Base-by-base conservation (phyloP, 495 filamentous ascomycete species). In the Parmelia sp. region DNA sequence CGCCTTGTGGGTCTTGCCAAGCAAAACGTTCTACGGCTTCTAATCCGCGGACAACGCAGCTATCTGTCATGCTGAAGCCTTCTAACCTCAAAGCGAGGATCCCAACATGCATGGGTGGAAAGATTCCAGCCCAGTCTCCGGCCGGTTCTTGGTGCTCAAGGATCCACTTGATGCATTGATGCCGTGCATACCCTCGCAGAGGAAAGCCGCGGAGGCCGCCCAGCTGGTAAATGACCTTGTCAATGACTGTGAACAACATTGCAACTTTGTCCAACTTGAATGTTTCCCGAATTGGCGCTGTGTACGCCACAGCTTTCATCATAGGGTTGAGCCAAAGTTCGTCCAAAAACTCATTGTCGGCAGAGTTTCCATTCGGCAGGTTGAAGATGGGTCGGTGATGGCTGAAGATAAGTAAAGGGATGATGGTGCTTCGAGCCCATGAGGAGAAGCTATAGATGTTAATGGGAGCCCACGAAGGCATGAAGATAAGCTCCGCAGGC, bases 401-500 rank as follows among this genome's bases (percentile, higher is more conserved):
- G 11, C 69, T 61, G 17, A 80, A 60, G 14, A 80, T 36, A 0
- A 76, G 59, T 19, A 81, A 33, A 0, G 79, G 78, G 1, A 76
- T 67, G 35, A 78, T 57, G 2, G 72, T 77, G 19, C 45, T 61
- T 0, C 78, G 74, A 6, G 78, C 74, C 76, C 77, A 79, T 11
- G 72, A 74, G 10, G 74, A 68, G 11, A 77, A 57, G 7, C 40
- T 66, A 58, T 75, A 79, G 33, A 80, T 74, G 44, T 71, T 79
- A 65, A 80, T 60, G 0, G 75, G 74, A 17, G 68, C 51, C 58
- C 55, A 66, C 4, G 56, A 44, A 4, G 68, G 68, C 57, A 69
- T 57, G 10, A 79, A 56, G 9, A 80, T 77, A 0, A 81, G 62
- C 62, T 81, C 79, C 8, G 72, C 62, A 0, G 78, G 74, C 2